Base-by-base conservation (phyloP, 192 early-diverging fungal genomes). In the Spizellomyces sp. region DNA sequence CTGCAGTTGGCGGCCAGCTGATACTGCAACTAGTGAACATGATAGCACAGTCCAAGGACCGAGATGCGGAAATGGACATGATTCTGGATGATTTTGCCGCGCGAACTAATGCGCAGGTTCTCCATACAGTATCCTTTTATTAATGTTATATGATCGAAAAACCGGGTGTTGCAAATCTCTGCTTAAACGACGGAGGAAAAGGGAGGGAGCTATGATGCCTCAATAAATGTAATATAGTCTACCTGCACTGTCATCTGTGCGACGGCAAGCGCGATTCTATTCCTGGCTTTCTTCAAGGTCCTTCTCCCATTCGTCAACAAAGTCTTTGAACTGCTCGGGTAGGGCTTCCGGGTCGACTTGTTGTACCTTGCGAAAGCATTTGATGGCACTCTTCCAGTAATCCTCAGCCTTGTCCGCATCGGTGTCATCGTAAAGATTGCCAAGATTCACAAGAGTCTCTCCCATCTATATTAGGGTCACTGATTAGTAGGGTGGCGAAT, bases 41-140 rank as follows among this genome's bases (percentile, higher is more conserved):
- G 86, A 89, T 92, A 50, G 66, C 66, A 48, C 43, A 36, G 55
- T 62, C 56, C 0, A 69, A 66, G 9, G 92, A 98, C 73, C 71
- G 94, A n/a, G 93, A 95, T 60, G 85, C 89, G n/a, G 92, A 95
- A 21, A 92, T 98, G 71, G 87, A 90, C 48, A 77, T 73, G 9
- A 92, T 98, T 64, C 69, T 98, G 44, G 88, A 95, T 65, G 74
- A 85, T 17, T 94, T 94, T 42, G 81, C 87, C 61, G 76, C 58
- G 48, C 56, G 72, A 48, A 81, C 83, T 1, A 65, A 79, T n/a
- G 83, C 80, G 0, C 78, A 75, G 36, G 19, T 84, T 17, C 43
- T 84, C 21, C 73, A 84, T 57, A 62, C 77, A 4, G 66, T 80
- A 8, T 78, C 73, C 63, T 81, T 75, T 60, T 81, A 75, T 59